Base-by-base conservation (phyloP, 2,329 filamentous ascomycete genomes). In the Neoarthrinium moseri region DNA sequence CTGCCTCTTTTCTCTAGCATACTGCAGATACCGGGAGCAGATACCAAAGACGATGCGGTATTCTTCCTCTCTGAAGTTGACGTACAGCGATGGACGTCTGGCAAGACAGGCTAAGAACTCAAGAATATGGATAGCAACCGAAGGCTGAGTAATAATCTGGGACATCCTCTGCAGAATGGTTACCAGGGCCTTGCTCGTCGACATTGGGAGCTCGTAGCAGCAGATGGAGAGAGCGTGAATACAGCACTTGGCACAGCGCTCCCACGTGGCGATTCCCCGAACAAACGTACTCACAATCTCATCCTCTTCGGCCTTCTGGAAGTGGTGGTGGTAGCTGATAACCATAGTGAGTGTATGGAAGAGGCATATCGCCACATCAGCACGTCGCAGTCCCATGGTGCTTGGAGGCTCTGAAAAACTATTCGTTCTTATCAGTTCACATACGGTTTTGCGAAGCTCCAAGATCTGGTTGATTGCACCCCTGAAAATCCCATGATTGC, bases 11-110 rank as follows among this genome's bases (percentile, higher is more conserved):
- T 92, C 89, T 52, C 90, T 78, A 1, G 91, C 89, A 49, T 91
- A 92, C 56, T 97, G 89, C 30, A 99, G 74, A 62, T 96, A 97
- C 43, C 91, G 84, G 64, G 96, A 91, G 60, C 91, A 96, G 37
- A 99, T 95, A 8, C 89, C 94, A 63, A 99, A 97, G 1, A 97
- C 89, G 44, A 89, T 91, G 51, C 89, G 88, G 65, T 92, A 96
- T 59, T 97, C 91, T 33, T 96, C 90, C 56, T 95, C 86, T 42
- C 89, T 81, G 62, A 96, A 89, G 60, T 96, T 95, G 60, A 89
- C 83, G 61, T 91, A 95, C 2, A 96, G 77, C 50, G 89, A 81
- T 8, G 89, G 89, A 47, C 96, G 73, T 27, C 92, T 85, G 43
- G 91, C 91, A 22, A 99, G 77, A 40, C 90, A 86, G 8, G 89